Evolutionary conservation across 176 grass and related monocot species (phyloP).

Genomic region (Oryza brachyantha): DNA sequence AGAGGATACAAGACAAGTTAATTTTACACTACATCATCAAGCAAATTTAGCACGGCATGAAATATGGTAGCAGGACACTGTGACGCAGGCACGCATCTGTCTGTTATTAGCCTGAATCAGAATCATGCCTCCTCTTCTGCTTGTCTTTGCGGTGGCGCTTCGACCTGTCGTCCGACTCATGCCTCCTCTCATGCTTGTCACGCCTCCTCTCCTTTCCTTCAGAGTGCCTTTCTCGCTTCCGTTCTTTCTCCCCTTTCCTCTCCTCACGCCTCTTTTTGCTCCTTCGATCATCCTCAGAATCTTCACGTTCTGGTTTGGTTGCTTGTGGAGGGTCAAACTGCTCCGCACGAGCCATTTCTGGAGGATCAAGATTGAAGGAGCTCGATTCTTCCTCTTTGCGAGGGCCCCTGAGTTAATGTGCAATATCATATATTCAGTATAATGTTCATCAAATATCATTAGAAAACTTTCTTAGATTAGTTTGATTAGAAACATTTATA

Average conservation of each 20-base stretch:
- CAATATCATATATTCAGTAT: not conserved
- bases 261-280: constrained; percentile 50
- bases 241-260: constrained; percentile 41
- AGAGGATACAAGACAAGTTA: not conserved
- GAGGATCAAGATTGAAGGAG: constrained; percentile 36
- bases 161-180: constrained; percentile 40
- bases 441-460: not conserved
- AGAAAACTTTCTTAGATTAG: no score
- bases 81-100: not conserved
- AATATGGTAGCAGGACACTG: not conserved
- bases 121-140: constrained; percentile 68
- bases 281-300: constrained; percentile 52
- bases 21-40: constrained; percentile 21
- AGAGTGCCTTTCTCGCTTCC: constrained; percentile 34
- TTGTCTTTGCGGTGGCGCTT: constrained; percentile 64
- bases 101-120: constrained; percentile 47
- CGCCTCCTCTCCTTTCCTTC: constrained; percentile 45
- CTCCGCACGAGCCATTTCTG: constrained; percentile 32
- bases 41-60: not conserved
- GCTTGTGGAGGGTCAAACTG: constrained; percentile 24
- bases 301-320: constrained; percentile 51
- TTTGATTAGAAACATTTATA: not conserved
- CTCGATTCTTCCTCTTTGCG: constrained; percentile 47
- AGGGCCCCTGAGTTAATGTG: constrained; percentile 50
- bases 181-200: constrained; percentile 63